Base-by-base conservation (phyloP, 164 flowering plant species). In the Magnolia kwangsiensis region DNA sequence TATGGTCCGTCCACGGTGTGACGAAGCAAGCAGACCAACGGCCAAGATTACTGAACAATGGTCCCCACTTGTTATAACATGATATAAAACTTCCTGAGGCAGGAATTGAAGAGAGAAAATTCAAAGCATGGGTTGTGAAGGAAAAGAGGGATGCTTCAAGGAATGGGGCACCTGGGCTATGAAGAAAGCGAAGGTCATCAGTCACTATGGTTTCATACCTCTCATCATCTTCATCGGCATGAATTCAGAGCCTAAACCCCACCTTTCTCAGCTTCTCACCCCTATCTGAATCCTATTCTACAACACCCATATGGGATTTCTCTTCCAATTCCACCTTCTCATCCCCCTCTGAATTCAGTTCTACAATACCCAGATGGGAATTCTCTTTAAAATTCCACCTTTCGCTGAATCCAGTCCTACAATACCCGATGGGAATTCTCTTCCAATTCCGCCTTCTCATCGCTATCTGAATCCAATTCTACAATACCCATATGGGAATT, bases 151-250 rank as follows among this genome's bases (percentile, higher is more conserved):
- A 76, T 74, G 72, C 55, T 20, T 91, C 71, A 89, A 90, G 85
- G 93, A 89, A 67, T 90, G 95, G 97, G 89, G 82, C 78, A 89
- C 81, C 5, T 92, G 95, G 96, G 67, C 88, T 7, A 21, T 87
- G 81, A 91, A 88, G 89, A 89, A 90, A 72, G 96, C 91, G 4
- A 92, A 94, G 77, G 91, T 92, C 49, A 74, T 89, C 74, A 82
- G 91, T 49, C 98, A 94, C 82, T 92, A 89, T 70, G 97, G 97
- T 10, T 92, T 94, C 84, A 92, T 92, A 55, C 98, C 97, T 4
- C 61, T 88, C 64, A 76, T 93, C 59, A 93, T 93, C 86, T 74
- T 91, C 87, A 87, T 90, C 78, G 93, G 96, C 74, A 93, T 93
- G 96, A 89, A 88, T 76, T 84, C 92, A 8, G 96, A 93, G 19